These are phyloP conservation scores for Acacia acuminata DNA, from an alignment of 306 rosid genomes.

Conservation along the genomic window DNA sequence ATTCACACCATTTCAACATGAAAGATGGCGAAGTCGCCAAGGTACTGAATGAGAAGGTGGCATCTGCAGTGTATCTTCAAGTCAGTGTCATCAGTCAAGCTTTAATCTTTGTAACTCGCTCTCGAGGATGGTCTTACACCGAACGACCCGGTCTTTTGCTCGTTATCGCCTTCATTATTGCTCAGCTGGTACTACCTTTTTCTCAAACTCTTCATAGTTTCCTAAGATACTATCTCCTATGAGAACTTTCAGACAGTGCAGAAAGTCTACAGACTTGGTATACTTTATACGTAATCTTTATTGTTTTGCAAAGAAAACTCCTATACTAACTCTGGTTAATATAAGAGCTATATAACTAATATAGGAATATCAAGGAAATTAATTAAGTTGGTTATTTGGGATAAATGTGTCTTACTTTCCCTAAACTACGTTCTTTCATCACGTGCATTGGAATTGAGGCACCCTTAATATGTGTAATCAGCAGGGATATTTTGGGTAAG, in stretches of 20 bases:
- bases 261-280: not conserved
- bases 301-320: not conserved
- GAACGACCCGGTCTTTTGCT: constrained; percentile 76
- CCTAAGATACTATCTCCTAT: not conserved
- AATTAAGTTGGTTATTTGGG: too few relatives aligned
- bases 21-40: not conserved
- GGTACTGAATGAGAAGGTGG: constrained; percentile 35
- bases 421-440: too few relatives aligned
- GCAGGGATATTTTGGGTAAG: too few relatives aligned
- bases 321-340: too few relatives aligned
- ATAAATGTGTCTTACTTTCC: too few relatives aligned
- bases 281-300: not conserved
- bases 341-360: too few relatives aligned
- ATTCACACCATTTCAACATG: not conserved
- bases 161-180: constrained; percentile 55
- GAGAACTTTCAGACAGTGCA: not conserved
- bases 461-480: too few relatives aligned
- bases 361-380: too few relatives aligned
- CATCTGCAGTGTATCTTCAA: constrained; percentile 74
- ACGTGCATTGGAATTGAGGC: too few relatives aligned
- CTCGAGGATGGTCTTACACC: constrained; percentile 68
- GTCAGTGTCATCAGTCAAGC: constrained; percentile 79
- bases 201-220: not conserved
- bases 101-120: constrained; percentile 70
- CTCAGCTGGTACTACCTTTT: constrained; percentile 58